Base-by-base conservation (phyloP, 371 early-diverging fungal species). In the Haplosporangium sp. region DNA sequence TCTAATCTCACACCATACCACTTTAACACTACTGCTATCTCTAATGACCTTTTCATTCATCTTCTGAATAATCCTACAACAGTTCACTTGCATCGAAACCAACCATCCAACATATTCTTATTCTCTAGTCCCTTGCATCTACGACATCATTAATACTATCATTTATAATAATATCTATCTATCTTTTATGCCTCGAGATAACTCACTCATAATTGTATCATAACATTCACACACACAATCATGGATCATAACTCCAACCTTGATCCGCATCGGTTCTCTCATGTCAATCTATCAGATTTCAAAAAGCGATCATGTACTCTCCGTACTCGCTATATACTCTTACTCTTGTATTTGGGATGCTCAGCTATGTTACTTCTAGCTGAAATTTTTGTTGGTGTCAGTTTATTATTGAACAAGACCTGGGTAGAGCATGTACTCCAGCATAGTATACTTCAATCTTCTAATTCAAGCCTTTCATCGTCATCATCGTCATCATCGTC, bases 231-330 rank as follows among this genome's bases (percentile, higher is more conserved):
- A n/a, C 15, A n/a, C 50, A 50, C 15, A 50, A 50, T 34, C 17
- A 76, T 76, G 77, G 34, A 60, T 47, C 61, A 17, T 17, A 37
- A 58, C 40, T 44, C 78, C 45, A 59, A 66, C 38, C 52, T 45
- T 37, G 50, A 67, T 45, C 71, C 59, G 27, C 58, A 64, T 44
- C 65, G 72, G 65, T 79, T 79, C 48, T 71, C 81, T 3, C 40
- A 64, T 37, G 66, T 58, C 37, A 38, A 58, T 35, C 50, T 79
- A 17, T n/a, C 71, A 0, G 53, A 63, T 35, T 79, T 74, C 39
- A 56, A 50, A n/a, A 59, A 44, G 53, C 58, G 72, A 38, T 64
- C 74, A 4, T 68, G 67, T 19, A 60, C 74, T 9, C 58, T 74
- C 11, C 38, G 55, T 27, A 40, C 50, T 27, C 71, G 71, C 34